Base-by-base conservation (phyloP, 805 yeast genomes). In the Candida parachauliodes region DNA sequence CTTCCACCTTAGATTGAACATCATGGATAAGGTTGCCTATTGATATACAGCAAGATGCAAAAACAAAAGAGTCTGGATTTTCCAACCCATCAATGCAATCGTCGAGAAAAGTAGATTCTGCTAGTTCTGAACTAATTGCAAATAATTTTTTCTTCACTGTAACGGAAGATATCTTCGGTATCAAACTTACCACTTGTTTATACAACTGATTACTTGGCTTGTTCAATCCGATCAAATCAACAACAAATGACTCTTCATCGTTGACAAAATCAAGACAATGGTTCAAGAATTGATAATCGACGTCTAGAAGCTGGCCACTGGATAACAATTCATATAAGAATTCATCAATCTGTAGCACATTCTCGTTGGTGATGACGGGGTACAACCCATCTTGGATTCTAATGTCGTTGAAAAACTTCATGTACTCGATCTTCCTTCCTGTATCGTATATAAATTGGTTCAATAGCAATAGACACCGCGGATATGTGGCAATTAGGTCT, bases 1-100 rank as follows among this genome's bases (percentile, higher is more conserved):
- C 32, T 39, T 5, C 43, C 34, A 14, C 45, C 32, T 14, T 32
- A n/a, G 49, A 44, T 2, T 39, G 55, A 8, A 36, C 14, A 39
- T 50, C 49, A 25, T 42, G 41, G 19, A 68, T 54, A 36, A 51
- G 61, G 42, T 68, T 68, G 1, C 73, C 72, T 3, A 68, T 46
- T 8, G 52, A 50, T 5, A 67, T 50, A 15, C 61, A 59, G 9
- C 52, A 44, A 0, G 65, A 62, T 1, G 68, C 53, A 16, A 49
- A 42, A 5, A 50, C 48, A 44, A 65, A 65, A 1, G 57, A 44
- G 24, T 48, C 51, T 2, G 3, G 9, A 8, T 7, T 15, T 10
- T 18, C 10, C n/a, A 34, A 8, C 10, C 19, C 11, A 2, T 10
- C 14, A 16, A 23, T 11, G 2, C 34, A 26, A 2, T 18, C 11